Conservation (phyloP, 148 eudicot genomes). For the Euryodendron excelsum region DNA sequence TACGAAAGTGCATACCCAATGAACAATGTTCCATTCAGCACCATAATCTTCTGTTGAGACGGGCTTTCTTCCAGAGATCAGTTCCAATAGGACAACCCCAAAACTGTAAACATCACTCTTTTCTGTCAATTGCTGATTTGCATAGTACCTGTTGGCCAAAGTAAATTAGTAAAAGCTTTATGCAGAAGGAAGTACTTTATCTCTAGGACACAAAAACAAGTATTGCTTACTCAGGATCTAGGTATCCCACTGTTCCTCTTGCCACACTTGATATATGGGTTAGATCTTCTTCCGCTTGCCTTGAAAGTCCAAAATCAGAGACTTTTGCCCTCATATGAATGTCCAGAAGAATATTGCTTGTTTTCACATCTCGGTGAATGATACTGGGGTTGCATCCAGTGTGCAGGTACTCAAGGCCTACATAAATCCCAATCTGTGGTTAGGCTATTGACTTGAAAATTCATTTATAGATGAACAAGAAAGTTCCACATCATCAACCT, state of each 20-base stretch:
- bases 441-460: background rate
- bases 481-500: conserved; percentile 46
- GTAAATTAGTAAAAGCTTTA: conserved; percentile 8
- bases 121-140: conserved; percentile 78
- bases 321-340: conserved; percentile 96
- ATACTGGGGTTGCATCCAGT: conserved; percentile 96
- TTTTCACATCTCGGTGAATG: conserved; percentile 94
- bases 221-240: conserved; percentile 90
- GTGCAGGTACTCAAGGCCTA: conserved; percentile 95
- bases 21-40: conserved; percentile 87
- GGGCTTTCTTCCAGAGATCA: conserved; percentile 92
- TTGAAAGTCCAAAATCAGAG: conserved; percentile 91
- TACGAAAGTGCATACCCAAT: conserved; percentile 64
- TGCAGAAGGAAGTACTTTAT: background rate
- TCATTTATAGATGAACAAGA: background rate
- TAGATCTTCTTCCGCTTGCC: conserved; percentile 84
- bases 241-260: conserved; percentile 87
- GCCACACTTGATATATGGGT: conserved; percentile 90
- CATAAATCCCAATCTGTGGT: conserved; percentile 16
- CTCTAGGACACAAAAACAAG: background rate
- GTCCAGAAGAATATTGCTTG: conserved; percentile 93
- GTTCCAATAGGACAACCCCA: conserved; percentile 88
- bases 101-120: conserved; percentile 92
- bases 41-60: conserved; percentile 70
- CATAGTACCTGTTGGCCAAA: conserved; percentile 65